These are phyloP conservation scores for Heterotrichella gracilis DNA, from an alignment of 352 stramenopile species.

Conservation along the genomic window DNA sequence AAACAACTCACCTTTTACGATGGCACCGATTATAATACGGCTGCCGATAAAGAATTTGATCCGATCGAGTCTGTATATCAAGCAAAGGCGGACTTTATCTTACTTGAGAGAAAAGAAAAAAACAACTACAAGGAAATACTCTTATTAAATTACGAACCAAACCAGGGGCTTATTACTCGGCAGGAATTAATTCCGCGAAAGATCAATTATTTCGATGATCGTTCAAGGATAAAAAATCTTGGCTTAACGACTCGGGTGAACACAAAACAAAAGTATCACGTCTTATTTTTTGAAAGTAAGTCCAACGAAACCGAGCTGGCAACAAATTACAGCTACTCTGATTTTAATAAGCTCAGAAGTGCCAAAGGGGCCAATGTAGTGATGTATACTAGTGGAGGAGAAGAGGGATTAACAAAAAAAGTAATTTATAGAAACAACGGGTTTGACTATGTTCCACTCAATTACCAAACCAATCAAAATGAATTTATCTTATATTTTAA, in stretches of 20 bases:
- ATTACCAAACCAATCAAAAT: background rate
- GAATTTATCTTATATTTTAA: background rate
- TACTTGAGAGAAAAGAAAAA: background rate
- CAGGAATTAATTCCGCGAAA: background rate
- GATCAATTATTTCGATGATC: background rate
- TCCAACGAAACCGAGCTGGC: background rate
- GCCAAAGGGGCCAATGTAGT: background rate
- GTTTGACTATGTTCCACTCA: background rate
- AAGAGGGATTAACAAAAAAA: background rate
- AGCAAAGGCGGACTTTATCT: background rate
- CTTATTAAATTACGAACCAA: background rate
- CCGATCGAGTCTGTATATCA: background rate
- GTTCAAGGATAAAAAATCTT: background rate
- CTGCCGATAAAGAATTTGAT: background rate
- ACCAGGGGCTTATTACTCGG: background rate
- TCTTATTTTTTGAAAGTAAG: background rate
- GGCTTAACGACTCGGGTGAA: background rate
- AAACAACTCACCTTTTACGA: background rate
- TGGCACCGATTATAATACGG: background rate
- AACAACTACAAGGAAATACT: background rate
- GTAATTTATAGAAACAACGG: background rate
- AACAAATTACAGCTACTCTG: background rate
- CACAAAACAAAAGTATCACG: no score
- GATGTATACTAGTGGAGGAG: background rate
- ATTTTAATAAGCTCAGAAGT: background rate